Evolutionary conservation across 164 flowering plant species (phyloP).

Genomic region (Tetracentron sinense): DNA sequence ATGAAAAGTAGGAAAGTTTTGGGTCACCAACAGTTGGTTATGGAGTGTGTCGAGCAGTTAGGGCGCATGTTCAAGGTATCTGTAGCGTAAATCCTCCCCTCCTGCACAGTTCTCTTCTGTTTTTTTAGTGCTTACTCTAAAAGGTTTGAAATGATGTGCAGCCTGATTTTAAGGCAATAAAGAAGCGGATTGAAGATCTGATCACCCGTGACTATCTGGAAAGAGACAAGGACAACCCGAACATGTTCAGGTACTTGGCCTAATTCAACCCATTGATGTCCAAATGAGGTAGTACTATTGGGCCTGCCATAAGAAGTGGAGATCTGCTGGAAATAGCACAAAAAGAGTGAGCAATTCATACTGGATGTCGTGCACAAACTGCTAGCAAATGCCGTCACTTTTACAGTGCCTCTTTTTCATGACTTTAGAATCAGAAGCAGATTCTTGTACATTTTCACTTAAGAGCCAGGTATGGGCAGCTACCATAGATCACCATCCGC

Average conservation of each 20-base stretch:
- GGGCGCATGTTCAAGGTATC: slow-evolving; percentile 66
- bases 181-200: slow-evolving; percentile 62
- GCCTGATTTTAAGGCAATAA: slow-evolving; percentile 70
- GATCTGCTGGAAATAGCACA: slow-evolving; percentile 9
- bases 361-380: slow-evolving; percentile 5
- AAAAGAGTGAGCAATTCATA: neutral
- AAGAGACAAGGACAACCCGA: slow-evolving; percentile 64
- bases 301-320: neutral
- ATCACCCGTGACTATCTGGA: slow-evolving; percentile 67
- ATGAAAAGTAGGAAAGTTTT: slow-evolving; percentile 80
- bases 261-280: slow-evolving; percentile 21
- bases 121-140: too few relatives aligned
- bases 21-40: slow-evolving; percentile 61
- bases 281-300: neutral
- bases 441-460: slow-evolving; percentile 25
- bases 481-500: neutral
- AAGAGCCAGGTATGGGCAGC: slow-evolving; percentile 11
- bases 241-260: slow-evolving; percentile 55
- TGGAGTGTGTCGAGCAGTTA: slow-evolving; percentile 76
- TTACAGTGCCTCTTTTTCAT: slow-evolving; percentile 7
- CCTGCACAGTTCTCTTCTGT: too few relatives aligned
- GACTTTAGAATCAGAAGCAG: slow-evolving; percentile 7
- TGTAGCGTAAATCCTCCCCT: neutral
- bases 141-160: slow-evolving; percentile 29
- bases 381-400: neutral